Percentiles rank a stretch among this genome's conserved stretches.
These are phyloP conservation scores for Chlorella sp. DNA, from an alignment of 139 green algal species.

Conservation along the genomic window DNA sequence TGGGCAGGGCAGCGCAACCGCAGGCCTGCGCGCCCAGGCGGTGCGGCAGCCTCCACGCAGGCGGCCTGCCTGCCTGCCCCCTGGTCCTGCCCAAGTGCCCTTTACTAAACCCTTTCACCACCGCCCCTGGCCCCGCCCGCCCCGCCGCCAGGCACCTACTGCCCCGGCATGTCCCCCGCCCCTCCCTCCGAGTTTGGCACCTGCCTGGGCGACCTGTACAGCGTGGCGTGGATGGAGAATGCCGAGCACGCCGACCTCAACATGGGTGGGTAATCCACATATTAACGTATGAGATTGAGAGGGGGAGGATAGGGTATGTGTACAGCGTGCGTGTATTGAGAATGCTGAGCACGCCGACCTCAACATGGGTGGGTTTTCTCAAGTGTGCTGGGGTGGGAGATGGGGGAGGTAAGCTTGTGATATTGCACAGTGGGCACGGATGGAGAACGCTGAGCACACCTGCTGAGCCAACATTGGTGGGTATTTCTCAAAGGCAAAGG, in stretches of 20 bases:
- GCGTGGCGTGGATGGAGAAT: conserved; percentile 95
- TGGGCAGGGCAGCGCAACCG: no score
- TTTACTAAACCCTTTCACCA: not conserved
- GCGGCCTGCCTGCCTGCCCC: not conserved
- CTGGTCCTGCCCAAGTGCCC: not conserved
- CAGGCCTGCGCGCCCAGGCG: no score
- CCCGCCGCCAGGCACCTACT: conserved; percentile 22
- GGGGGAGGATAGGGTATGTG: no score
- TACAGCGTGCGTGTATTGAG: conserved; percentile 96
- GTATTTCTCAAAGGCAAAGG: no score
- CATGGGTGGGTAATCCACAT: conserved; percentile 5
- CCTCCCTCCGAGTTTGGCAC: conserved; percentile 73
- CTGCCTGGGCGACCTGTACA: conserved; percentile 97
- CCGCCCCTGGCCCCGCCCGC: not conserved
- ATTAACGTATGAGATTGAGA: no score
- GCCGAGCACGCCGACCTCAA: conserved; percentile 74
- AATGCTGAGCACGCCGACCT: conserved; percentile 82
- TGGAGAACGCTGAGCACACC: conserved; percentile 88
- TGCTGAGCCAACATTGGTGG: no score
- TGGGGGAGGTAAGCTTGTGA: no score
- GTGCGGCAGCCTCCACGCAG: not conserved
- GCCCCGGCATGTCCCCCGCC: conserved; percentile 34
- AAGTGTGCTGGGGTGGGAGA: no score
- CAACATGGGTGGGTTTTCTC: conserved; percentile 15
- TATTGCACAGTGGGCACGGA: conserved; percentile 94